A percentile compares a stretch with the other conserved stretches of the same genome.
Conservation (phyloP, 257 asterid species). For the Nicotiana knightiana region DNA sequence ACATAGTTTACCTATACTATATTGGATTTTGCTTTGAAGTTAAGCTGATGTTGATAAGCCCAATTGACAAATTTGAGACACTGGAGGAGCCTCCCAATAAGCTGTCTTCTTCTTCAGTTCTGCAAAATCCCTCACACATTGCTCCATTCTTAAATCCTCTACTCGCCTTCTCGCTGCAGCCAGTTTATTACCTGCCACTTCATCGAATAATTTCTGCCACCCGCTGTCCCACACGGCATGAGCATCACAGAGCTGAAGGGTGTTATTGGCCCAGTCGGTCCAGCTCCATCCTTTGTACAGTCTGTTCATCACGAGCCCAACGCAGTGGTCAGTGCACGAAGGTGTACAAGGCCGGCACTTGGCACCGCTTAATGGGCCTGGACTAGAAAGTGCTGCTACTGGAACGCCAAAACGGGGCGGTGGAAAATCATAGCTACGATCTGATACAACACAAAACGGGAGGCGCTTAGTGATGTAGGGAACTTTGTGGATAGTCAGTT, state of each 20-base stretch:
- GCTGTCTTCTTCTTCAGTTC: conserved; percentile 43
- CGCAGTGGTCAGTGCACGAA: conserved; percentile 51
- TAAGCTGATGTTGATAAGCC: conserved; percentile 19
- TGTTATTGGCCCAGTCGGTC: conserved; percentile 67
- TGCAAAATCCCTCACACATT: conserved; percentile 54
- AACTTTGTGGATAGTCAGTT: conserved; percentile 46
- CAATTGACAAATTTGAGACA: conserved; percentile 46
- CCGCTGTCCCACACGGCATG: conserved; percentile 65
- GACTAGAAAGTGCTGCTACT: conserved; percentile 70
- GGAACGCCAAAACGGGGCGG: conserved; percentile 68
- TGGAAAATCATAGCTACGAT: conserved; percentile 58
- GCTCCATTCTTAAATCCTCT: conserved; percentile 34
- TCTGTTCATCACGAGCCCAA: conserved; percentile 49
- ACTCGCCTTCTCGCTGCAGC: conserved; percentile 42
- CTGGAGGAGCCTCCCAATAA: conserved; percentile 62
- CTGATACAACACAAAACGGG: conserved; percentile 80
- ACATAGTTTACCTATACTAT: conserved; percentile 1
- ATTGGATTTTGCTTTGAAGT: not conserved
- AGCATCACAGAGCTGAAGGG: conserved; percentile 70
- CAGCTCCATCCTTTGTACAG: conserved; percentile 70
- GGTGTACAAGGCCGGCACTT: conserved; percentile 91
- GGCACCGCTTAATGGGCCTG: conserved; percentile 75
- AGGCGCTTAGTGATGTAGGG: conserved; percentile 31
- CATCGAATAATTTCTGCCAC: conserved; percentile 66
- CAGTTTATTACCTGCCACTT: conserved; percentile 39